Evolutionary conservation across 2,329 filamentous ascomycete species (phyloP).

Genomic region (Claviceps monticola): DNA sequence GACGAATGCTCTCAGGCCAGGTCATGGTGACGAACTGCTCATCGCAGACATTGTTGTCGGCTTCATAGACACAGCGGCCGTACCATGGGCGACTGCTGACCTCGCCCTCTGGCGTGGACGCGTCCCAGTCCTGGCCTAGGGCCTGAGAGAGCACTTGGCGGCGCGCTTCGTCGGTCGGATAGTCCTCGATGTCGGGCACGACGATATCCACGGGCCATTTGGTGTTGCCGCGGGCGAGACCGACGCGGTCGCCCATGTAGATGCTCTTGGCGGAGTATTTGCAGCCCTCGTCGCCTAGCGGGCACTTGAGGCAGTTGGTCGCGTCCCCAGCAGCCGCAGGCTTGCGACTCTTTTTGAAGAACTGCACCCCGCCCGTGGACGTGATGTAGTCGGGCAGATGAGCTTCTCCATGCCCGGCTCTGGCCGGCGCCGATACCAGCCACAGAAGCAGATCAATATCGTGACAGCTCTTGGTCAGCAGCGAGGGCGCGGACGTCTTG

Average conservation of each 20-base stretch:
- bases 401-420: conserved; percentile 30
- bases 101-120: conserved; percentile 30
- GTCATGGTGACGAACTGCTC: conserved; percentile 80
- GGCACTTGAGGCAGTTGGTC: conserved; percentile 77
- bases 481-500: conserved; percentile 59
- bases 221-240: conserved; percentile 50
- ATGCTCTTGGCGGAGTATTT: conserved; percentile 76
- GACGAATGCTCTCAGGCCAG: conserved; percentile 59
- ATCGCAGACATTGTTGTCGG: conserved; percentile 87
- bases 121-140: conserved; percentile 39
- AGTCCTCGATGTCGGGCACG: conserved; percentile 83
- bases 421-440: conserved; percentile 64
- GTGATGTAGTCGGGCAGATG: conserved; percentile 67
- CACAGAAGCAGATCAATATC: conserved; percentile 89
- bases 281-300: conserved; percentile 53
- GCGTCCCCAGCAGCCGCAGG: conserved; percentile 58
- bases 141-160: conserved; percentile 27
- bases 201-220: conserved; percentile 81
- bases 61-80: conserved; percentile 88
- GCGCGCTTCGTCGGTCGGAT: conserved; percentile 30
- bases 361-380: conserved; percentile 62
- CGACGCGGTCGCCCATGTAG: conserved; percentile 54
- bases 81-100: conserved; percentile 56
- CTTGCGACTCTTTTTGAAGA: conserved; percentile 65
- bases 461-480: conserved; percentile 92